A percentile compares a stretch with the other conserved stretches of the same genome.
Conservation (phyloP, 176 grass and related monocot species). For the Aegilops bicornis region DNA sequence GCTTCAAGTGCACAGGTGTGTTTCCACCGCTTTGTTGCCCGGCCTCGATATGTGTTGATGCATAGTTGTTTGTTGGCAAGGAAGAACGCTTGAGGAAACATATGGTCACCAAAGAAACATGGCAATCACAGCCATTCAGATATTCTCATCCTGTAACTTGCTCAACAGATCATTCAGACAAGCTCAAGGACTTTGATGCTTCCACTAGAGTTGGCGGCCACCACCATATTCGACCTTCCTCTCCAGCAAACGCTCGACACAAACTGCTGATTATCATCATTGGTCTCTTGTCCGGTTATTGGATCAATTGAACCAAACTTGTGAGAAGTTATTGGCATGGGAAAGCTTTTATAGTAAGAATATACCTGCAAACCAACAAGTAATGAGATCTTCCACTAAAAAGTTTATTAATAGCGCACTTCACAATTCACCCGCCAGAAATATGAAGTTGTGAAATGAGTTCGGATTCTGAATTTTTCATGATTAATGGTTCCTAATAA, state of each 20-base stretch:
- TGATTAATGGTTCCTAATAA: not conserved
- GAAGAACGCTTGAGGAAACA: not conserved
- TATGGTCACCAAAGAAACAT: slow-evolving; percentile 7
- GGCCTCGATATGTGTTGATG: not conserved
- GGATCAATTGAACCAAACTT: slow-evolving; percentile 90
- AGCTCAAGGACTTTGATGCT: slow-evolving; percentile 97
- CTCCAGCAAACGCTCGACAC: slow-evolving; percentile 95
- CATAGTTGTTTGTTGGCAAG: not conserved
- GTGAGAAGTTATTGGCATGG: slow-evolving; percentile 94
- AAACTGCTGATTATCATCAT: slow-evolving; percentile 75
- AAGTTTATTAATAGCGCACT: not conserved
- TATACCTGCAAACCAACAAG: slow-evolving; percentile 69
- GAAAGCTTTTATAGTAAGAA: slow-evolving; percentile 93
- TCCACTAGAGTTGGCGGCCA: slow-evolving; percentile 86
- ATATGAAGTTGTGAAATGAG: not conserved
- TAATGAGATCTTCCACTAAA: slow-evolving; percentile 26
- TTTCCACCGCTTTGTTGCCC: not conserved
- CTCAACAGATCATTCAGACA: slow-evolving; percentile 40
- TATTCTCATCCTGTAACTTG: slow-evolving; percentile 23
- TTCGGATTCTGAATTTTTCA: not conserved
- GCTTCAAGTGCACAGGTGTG: not conserved
- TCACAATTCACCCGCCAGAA: not conserved
- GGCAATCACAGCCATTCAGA: not conserved
- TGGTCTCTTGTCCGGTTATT: slow-evolving; percentile 84
- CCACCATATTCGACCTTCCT: slow-evolving; percentile 89